Evolutionary conservation across 768 basidiomycete genomes (phyloP).

Genomic region (Amyloporia xantha): DNA sequence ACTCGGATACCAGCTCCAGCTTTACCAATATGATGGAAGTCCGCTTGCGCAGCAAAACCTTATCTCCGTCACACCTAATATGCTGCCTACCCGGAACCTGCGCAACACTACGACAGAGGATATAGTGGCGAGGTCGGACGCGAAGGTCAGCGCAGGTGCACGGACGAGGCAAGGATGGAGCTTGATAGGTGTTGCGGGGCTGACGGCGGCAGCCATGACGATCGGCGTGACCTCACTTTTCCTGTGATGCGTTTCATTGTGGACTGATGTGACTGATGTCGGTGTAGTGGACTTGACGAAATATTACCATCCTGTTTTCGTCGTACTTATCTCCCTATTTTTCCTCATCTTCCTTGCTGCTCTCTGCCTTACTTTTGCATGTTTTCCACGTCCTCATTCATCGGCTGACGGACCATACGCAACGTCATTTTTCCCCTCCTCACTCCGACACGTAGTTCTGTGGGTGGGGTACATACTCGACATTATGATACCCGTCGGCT

Average conservation of each 20-base stretch:
- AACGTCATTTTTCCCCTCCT: not conserved
- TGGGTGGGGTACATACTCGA: not conserved
- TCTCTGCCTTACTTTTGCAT: constrained; percentile 1
- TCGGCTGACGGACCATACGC: constrained; percentile 1
- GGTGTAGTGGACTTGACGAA: not conserved
- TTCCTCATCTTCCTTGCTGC: not conserved
- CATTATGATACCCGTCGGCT: constrained; percentile 4
- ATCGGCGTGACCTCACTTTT: constrained; percentile 9
- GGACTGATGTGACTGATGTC: not conserved
- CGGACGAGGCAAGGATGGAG: constrained; percentile 7
- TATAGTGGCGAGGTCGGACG: constrained; percentile 15
- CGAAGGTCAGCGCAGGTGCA: constrained; percentile 5
- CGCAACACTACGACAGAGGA: constrained; percentile 42
- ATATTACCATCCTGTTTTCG: not conserved
- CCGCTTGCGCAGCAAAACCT: constrained; percentile 68
- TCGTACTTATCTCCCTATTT: not conserved
- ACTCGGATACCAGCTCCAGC: constrained; percentile 60
- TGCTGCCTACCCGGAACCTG: constrained; percentile 71
- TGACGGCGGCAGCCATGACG: constrained; percentile 7
- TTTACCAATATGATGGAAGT: constrained; percentile 74
- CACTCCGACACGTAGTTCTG: not conserved
- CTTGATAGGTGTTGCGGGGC: constrained; percentile 3
- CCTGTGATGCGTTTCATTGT: too few relatives aligned
- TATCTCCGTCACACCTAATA: constrained; percentile 67
- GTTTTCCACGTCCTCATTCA: not conserved